A percentile compares a stretch with the other conserved stretches of the same genome.
Evolutionary conservation across 2,329 filamentous ascomycete species (phyloP).

Genomic region (Cordyceps fumosorosea): DNA sequence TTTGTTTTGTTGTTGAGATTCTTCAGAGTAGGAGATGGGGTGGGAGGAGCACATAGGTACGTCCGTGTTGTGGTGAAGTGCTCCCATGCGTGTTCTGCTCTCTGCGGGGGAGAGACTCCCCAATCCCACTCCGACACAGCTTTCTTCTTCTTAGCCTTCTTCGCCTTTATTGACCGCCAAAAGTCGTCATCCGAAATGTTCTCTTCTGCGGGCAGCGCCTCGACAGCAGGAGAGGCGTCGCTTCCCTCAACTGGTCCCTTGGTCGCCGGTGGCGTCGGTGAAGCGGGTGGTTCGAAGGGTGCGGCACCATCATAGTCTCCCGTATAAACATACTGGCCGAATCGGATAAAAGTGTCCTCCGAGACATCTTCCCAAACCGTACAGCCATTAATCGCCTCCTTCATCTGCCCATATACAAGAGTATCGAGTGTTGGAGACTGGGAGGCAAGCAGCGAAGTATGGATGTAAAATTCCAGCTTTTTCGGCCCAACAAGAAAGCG

Average conservation of each 20-base stretch:
- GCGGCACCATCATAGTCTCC: constrained; percentile 9
- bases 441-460: constrained; percentile 13
- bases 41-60: not conserved
- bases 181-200: not conserved
- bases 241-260: not conserved
- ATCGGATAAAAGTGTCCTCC: constrained; percentile 14
- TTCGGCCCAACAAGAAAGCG: constrained; percentile 13
- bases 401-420: constrained; percentile 13
- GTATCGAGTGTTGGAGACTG: constrained; percentile 12
- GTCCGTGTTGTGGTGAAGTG: not conserved
- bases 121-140: not conserved
- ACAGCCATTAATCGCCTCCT: constrained; percentile 10
- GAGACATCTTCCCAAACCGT: constrained; percentile 14
- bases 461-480: constrained; percentile 14
- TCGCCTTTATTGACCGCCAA: not conserved
- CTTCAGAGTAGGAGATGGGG: not conserved
- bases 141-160: not conserved
- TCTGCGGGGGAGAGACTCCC: not conserved
- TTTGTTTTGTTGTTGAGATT: not conserved
- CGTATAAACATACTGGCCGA: constrained; percentile 15
- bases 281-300: not conserved
- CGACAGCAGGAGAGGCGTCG: not conserved
- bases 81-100: not conserved
- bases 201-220: not conserved
- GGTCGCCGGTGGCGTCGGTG: not conserved